phyloP scores from a whole-genome alignment of 768 basidiomycete genomes.

The Serpula lacrymans region DNA sequence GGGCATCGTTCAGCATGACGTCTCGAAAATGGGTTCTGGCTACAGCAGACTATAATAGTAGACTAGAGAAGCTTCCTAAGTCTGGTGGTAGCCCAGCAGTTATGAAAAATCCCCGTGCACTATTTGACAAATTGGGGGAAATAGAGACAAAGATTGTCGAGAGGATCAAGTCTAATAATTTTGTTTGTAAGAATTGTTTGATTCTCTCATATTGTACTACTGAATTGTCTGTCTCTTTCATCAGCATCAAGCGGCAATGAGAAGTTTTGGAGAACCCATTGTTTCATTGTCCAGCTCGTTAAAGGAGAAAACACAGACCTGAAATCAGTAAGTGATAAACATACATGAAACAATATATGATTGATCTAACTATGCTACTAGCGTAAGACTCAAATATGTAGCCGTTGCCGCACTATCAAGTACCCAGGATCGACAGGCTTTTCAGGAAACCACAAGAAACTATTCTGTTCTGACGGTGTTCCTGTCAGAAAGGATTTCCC shows the following conservation, averaged over 20 bases:
- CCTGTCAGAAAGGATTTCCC: constrained; percentile 3
- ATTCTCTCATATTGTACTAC: no score
- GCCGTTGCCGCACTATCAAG: constrained; percentile 10
- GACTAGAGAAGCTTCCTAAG: constrained; percentile 3
- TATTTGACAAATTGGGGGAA: constrained; percentile 8
- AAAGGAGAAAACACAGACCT: no score
- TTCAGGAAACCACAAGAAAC: constrained; percentile 6
- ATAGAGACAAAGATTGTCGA: constrained; percentile 8
- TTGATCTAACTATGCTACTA: no score
- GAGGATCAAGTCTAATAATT: no score
- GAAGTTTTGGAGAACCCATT: constrained; percentile 11
- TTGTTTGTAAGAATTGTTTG: no score
- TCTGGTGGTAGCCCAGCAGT: neutral
- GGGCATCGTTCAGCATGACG: constrained; percentile 16
- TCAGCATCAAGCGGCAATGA: constrained; percentile 2
- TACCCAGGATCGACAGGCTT: constrained; percentile 12
- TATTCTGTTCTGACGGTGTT: constrained; percentile 1
- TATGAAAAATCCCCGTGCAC: constrained; percentile 10
- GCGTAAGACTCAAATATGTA: constrained; percentile 3
- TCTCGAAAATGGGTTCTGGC: constrained; percentile 12
- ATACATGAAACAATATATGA: no score
- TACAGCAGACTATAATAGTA: constrained; percentile 8
- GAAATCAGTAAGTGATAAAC: constrained; percentile 3
- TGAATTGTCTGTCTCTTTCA: no score
- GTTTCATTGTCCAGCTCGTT: constrained; percentile 2